Conservation (phyloP, 2,329 filamentous ascomycete species). For the Trichophyton rubrum region DNA sequence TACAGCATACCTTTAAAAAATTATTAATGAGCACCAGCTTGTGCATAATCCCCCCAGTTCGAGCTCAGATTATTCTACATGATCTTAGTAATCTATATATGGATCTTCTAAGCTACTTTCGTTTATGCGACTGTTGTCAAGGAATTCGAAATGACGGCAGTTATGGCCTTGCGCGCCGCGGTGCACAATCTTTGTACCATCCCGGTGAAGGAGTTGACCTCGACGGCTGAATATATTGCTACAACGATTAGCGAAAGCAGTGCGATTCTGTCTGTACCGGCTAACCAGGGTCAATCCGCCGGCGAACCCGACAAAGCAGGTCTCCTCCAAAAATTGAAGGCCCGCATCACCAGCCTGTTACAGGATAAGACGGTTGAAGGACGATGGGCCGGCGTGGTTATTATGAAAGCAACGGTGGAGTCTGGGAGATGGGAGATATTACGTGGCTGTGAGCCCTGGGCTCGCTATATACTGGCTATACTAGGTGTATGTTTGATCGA, state of each 20-base stretch:
- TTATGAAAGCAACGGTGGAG: slow-evolving; percentile 72
- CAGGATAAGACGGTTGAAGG: slow-evolving; percentile 63
- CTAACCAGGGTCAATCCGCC: slow-evolving; percentile 46
- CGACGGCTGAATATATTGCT: slow-evolving; percentile 57
- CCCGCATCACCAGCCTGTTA: slow-evolving; percentile 62
- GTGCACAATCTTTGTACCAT: slow-evolving; percentile 52
- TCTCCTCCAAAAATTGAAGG: slow-evolving; percentile 72
- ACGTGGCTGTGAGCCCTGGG: slow-evolving; percentile 60
- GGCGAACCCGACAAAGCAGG: slow-evolving; percentile 50
- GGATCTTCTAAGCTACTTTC: neutral
- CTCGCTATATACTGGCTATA: slow-evolving; percentile 60
- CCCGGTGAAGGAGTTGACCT: slow-evolving; percentile 59
- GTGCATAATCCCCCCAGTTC: neutral
- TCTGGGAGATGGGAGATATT: slow-evolving; percentile 75
- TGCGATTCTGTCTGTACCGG: slow-evolving; percentile 50
- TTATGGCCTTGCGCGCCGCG: slow-evolving; percentile 31
- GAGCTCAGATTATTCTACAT: no score
- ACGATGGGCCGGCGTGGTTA: slow-evolving; percentile 62
- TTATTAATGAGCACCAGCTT: neutral
- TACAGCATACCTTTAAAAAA: neutral
- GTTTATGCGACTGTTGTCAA: neutral
- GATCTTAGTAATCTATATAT: neutral
- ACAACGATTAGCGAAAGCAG: slow-evolving; percentile 42
- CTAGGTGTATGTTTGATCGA: slow-evolving; percentile 45
- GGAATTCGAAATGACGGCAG: slow-evolving; percentile 17